phyloP scores from a whole-genome alignment of 2,329 filamentous ascomycete species.

The Fusarium nodosum region DNA sequence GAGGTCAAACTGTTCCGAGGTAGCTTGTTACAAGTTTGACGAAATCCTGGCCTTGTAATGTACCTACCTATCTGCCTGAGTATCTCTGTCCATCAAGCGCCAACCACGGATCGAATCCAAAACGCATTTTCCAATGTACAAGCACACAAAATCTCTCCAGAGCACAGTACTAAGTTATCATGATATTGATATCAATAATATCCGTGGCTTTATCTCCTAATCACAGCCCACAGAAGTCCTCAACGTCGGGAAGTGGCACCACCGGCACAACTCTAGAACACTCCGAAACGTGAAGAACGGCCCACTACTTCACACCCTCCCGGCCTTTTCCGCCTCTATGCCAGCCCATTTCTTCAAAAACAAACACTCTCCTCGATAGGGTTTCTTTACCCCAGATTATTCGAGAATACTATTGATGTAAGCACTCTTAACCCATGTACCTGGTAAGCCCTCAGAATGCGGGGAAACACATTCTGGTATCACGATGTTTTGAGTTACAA shows the following conservation, averaged over 20 bases:
- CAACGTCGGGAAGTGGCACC: constrained; percentile 39
- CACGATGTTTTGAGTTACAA: constrained; percentile 6
- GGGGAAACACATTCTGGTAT: constrained; percentile 32
- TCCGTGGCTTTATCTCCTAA: constrained; percentile 14
- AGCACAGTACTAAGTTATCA: not conserved
- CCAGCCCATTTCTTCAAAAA: not conserved
- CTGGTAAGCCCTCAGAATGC: constrained; percentile 6
- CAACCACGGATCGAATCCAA: constrained; percentile 4
- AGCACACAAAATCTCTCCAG: not conserved
- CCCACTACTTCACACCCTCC: constrained; percentile 41
- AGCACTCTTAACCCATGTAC: not conserved
- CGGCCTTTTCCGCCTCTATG: constrained; percentile 16
- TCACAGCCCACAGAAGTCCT: constrained; percentile 4
- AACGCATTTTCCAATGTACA: not conserved
- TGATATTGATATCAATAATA: not conserved
- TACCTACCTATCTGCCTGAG: not conserved
- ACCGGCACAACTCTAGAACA: constrained; percentile 45
- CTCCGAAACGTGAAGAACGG: constrained; percentile 36
- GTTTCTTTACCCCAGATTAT: constrained; percentile 44
- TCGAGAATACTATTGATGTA: constrained; percentile 15
- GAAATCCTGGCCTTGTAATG: not conserved
- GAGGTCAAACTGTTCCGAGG: not conserved
- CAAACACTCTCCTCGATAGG: not conserved
- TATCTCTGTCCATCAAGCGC: constrained; percentile 2
- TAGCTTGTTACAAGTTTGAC: not conserved